A percentile compares a stretch with the other conserved stretches of the same genome.
phyloP scores from a whole-genome alignment of 2,329 filamentous ascomycete species.

The Aspergillus puulaauensis region DNA sequence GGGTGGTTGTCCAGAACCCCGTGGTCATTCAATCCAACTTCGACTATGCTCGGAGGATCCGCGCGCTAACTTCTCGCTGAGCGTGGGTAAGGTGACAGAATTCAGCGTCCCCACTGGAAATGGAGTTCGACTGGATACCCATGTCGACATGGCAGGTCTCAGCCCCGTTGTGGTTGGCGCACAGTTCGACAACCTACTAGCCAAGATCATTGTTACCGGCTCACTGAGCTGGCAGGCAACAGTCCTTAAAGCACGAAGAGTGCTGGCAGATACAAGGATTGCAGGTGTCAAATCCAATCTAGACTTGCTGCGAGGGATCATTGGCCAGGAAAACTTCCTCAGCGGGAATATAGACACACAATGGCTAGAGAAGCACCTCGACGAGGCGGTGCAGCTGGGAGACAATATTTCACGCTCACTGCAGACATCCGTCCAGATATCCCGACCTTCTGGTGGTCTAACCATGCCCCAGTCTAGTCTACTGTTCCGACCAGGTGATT shows the following conservation, averaged over 20 bases:
- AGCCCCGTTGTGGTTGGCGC: slow-evolving; percentile 47
- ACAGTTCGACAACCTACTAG: slow-evolving; percentile 60
- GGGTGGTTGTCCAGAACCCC: slow-evolving; percentile 17
- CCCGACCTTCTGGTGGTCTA: not conserved
- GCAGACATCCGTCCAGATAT: not conserved
- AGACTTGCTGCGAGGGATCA: slow-evolving; percentile 54
- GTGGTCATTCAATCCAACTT: slow-evolving; percentile 51
- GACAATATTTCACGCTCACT: slow-evolving; percentile 25
- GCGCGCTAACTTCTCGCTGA: slow-evolving; percentile 54
- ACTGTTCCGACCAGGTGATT: slow-evolving; percentile 59
- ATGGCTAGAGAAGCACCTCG: slow-evolving; percentile 57
- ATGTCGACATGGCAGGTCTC: slow-evolving; percentile 45
- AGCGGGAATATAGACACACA: slow-evolving; percentile 52
- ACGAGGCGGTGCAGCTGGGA: slow-evolving; percentile 37
- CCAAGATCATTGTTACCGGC: slow-evolving; percentile 60
- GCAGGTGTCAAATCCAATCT: slow-evolving; percentile 60
- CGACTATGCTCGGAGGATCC: slow-evolving; percentile 60
- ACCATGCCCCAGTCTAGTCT: slow-evolving; percentile 36
- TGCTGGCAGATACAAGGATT: slow-evolving; percentile 57
- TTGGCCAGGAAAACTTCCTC: slow-evolving; percentile 52
- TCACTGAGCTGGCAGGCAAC: slow-evolving; percentile 51
- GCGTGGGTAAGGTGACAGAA: slow-evolving; percentile 58
- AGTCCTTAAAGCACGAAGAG: slow-evolving; percentile 55
- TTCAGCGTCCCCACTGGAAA: slow-evolving; percentile 58
- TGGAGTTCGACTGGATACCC: slow-evolving; percentile 58